Conservation (phyloP, 2,329 filamentous ascomycete species). For the Botrytis byssoidea region DNA sequence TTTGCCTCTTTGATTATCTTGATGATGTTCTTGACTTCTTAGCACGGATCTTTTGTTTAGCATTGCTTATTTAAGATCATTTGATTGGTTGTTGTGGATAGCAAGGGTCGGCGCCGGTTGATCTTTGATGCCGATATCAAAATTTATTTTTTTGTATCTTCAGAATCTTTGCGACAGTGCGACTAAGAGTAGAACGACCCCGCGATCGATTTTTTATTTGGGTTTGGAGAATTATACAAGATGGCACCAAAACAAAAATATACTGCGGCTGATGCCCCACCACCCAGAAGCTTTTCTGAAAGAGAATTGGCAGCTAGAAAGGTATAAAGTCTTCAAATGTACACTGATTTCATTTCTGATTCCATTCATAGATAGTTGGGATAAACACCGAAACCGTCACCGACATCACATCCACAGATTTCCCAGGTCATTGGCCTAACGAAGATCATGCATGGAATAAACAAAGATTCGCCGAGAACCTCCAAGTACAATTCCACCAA, state of each 20-base stretch:
- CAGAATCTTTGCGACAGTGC: conserved; percentile 19
- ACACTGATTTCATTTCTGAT: conserved; percentile 16
- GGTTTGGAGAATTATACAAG: conserved; percentile 23
- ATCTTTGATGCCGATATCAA: conserved; percentile 20
- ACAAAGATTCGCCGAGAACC: conserved; percentile 66
- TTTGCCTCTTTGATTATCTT: conserved; percentile 22
- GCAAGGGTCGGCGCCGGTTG: conserved; percentile 18
- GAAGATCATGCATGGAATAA: conserved; percentile 83
- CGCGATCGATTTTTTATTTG: conserved; percentile 29
- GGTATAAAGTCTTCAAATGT: conserved; percentile 42
- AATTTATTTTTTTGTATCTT: conserved; percentile 21
- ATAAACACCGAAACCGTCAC: conserved; percentile 89
- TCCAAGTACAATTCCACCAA: conserved; percentile 79
- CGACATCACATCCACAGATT: conserved; percentile 85
- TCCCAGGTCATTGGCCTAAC: conserved; percentile 84
- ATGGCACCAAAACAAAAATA: conserved; percentile 19
- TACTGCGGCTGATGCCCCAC: not conserved
- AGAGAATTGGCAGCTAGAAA: conserved; percentile 59
- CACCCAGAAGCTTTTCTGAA: conserved; percentile 38
- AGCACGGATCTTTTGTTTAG: conserved; percentile 19
- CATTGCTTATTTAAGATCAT: conserved; percentile 9
- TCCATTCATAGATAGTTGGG: conserved; percentile 66
- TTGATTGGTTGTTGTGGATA: not conserved
- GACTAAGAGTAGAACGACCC: not conserved
- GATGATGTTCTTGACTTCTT: conserved; percentile 31